Percentiles rank a stretch among this genome's conserved stretches.
Conservation (phyloP, 1,139 yeast genomes). For the Yamadazyma mexicana region DNA sequence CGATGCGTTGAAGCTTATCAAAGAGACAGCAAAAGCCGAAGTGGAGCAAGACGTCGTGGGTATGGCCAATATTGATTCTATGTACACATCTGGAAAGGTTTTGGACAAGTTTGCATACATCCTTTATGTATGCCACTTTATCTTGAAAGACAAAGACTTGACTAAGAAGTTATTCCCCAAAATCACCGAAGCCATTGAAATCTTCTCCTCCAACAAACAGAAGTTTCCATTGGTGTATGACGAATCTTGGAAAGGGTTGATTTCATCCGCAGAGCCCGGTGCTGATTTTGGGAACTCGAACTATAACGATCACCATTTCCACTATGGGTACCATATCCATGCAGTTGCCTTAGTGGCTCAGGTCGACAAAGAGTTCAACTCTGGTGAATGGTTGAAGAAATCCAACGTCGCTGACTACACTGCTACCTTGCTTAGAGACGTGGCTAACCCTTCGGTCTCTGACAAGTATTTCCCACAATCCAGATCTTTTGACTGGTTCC, state of each 20-base stretch:
- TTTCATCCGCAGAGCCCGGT: constrained; percentile 64
- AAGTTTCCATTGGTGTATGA: constrained; percentile 68
- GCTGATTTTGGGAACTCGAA: constrained; percentile 78
- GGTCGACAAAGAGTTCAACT: constrained; percentile 41
- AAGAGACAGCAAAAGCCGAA: constrained; percentile 52
- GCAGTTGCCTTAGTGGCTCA: constrained; percentile 66
- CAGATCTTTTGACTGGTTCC: constrained; percentile 46
- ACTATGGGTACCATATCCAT: constrained; percentile 75
- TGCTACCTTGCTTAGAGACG: constrained; percentile 38
- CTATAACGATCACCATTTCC: constrained; percentile 82
- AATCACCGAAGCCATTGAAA: constrained; percentile 57
- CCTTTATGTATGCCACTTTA: constrained; percentile 58
- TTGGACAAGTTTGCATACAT: constrained; percentile 76
- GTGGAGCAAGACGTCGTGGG: constrained; percentile 53
- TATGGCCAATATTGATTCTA: constrained; percentile 64
- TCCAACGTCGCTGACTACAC: constrained; percentile 35
- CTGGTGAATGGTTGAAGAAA: constrained; percentile 27
- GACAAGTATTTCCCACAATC: constrained; percentile 42
- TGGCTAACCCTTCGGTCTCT: constrained; percentile 37
- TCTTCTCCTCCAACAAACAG: constrained; percentile 57
- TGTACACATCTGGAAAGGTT: constrained; percentile 77
- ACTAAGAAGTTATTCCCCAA: constrained; percentile 47
- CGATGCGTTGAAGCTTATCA: constrained; percentile 38
- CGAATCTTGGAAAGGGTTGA: constrained; percentile 69
- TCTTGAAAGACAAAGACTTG: constrained; percentile 49